Conservation (phyloP, 2,329 filamentous ascomycete genomes). For the Arthrobotrys entomopaga region DNA sequence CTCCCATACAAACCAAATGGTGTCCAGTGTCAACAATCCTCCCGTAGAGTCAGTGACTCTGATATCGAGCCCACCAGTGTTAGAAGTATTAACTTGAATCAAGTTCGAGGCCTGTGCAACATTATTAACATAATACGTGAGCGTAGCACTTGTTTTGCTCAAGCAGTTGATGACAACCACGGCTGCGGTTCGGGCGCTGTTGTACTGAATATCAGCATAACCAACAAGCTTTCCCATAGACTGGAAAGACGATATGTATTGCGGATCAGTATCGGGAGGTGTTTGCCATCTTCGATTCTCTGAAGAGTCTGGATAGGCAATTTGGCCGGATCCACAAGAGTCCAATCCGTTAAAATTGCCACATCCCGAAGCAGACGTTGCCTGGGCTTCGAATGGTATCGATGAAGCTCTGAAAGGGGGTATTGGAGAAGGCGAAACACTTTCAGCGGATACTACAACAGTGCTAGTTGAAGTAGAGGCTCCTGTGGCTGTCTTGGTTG, state of each 20-base stretch:
- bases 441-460: constrained; percentile 42
- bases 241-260: constrained; percentile 58
- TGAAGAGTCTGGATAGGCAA: constrained; percentile 57
- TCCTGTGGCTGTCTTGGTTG: constrained; percentile 19
- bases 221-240: constrained; percentile 59
- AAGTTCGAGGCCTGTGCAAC: constrained; percentile 56
- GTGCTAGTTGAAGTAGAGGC: constrained; percentile 13
- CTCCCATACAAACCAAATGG: constrained; percentile 60
- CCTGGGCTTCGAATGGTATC: constrained; percentile 57
- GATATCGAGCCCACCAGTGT: constrained; percentile 56
- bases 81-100: constrained; percentile 57
- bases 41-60: constrained; percentile 57
- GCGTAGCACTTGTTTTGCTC: constrained; percentile 57
- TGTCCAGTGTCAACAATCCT: constrained; percentile 58
- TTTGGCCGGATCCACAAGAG: constrained; percentile 55
- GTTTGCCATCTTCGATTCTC: constrained; percentile 60
- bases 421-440: constrained; percentile 51
- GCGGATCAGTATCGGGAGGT: constrained; percentile 55
- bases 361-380: constrained; percentile 58
- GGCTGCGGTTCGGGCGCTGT: constrained; percentile 57
- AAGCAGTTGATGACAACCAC: constrained; percentile 59
- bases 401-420: constrained; percentile 57
- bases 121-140: constrained; percentile 58
- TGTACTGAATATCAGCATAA: constrained; percentile 60
- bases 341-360: constrained; percentile 60